A percentile compares a stretch with the other conserved stretches of the same genome.
Evolutionary conservation across 352 stramenopile genomes (phyloP).

Genomic region (Phytophthora litchii): DNA sequence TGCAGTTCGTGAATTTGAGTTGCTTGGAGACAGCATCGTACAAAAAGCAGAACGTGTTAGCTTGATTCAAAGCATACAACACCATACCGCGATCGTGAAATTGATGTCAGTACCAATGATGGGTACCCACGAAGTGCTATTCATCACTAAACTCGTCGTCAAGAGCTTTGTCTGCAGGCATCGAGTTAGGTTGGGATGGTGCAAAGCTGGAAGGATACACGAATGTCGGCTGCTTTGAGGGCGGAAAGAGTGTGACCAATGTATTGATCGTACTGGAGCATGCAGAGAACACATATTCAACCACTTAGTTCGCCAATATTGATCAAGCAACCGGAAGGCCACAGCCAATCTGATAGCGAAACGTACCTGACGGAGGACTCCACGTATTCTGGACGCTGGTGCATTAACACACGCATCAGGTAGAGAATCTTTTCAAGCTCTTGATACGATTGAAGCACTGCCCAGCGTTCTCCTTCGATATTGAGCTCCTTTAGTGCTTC

Average conservation of each 20-base stretch:
- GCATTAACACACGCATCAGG: conserved; percentile 21
- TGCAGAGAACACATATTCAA: not conserved
- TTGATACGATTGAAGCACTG: conserved; percentile 18
- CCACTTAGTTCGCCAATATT: too few species aligned
- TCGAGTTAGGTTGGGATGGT: not conserved
- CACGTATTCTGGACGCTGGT: conserved; percentile 18
- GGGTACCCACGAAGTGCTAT: too few species aligned
- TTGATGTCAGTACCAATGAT: too few species aligned
- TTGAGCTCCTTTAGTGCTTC: conserved; percentile 10
- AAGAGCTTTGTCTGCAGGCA: not conserved
- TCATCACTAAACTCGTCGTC: too few species aligned
- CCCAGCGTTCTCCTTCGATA: conserved; percentile 6
- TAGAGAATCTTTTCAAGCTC: conserved; percentile 23
- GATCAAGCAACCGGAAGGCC: too few species aligned
- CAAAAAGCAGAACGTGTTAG: too few species aligned
- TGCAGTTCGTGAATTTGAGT: too few species aligned
- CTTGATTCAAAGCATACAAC: too few species aligned
- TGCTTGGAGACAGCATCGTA: too few species aligned
- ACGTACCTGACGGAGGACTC: conserved; percentile 13
- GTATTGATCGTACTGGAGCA: conserved; percentile 7
- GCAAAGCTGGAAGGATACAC: not conserved
- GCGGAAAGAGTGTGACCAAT: conserved; percentile 14
- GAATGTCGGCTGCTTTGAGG: conserved; percentile 10
- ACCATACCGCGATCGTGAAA: too few species aligned
- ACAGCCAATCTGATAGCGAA: not conserved